Percentiles rank a stretch among this genome's conserved stretches.
These are phyloP conservation scores for Rhodamnia argentea DNA, from an alignment of 345 rosid species.

Conservation along the genomic window DNA sequence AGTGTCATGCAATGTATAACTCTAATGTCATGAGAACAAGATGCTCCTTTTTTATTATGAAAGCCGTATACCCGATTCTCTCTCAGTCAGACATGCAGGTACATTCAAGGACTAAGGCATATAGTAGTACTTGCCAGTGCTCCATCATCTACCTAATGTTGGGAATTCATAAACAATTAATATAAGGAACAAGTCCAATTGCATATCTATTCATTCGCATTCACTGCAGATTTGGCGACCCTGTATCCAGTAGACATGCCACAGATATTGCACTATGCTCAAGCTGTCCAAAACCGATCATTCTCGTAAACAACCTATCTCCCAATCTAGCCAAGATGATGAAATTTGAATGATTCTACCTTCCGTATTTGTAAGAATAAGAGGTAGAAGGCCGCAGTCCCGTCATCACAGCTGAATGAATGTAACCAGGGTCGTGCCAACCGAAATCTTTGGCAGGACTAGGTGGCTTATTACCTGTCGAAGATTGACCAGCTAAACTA, in stretches of 20 bases:
- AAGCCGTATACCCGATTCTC: background rate
- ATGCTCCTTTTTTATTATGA: background rate
- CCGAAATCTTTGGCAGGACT: constrained; percentile 78
- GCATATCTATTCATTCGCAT: background rate
- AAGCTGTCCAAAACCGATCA: background rate
- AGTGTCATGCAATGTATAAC: background rate
- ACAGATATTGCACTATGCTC: background rate
- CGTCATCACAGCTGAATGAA: constrained; percentile 53
- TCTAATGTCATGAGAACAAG: background rate
- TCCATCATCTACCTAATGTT: background rate
- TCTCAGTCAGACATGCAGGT: background rate
- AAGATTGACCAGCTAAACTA: background rate
- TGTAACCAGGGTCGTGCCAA: constrained; percentile 74
- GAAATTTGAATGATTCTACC: constrained; percentile 15
- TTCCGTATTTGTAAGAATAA: constrained; percentile 52
- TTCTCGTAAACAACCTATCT: background rate
- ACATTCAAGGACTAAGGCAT: background rate
- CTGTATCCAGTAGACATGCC: background rate
- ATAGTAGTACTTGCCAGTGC: background rate
- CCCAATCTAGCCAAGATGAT: background rate
- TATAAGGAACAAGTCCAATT: background rate
- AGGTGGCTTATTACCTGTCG: constrained; percentile 14
- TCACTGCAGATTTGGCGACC: background rate
- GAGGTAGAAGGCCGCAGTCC: constrained; percentile 39
- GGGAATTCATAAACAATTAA: background rate